phyloP scores from a whole-genome alignment of 768 basidiomycete species.

The Gelatoporia subvermispora region DNA sequence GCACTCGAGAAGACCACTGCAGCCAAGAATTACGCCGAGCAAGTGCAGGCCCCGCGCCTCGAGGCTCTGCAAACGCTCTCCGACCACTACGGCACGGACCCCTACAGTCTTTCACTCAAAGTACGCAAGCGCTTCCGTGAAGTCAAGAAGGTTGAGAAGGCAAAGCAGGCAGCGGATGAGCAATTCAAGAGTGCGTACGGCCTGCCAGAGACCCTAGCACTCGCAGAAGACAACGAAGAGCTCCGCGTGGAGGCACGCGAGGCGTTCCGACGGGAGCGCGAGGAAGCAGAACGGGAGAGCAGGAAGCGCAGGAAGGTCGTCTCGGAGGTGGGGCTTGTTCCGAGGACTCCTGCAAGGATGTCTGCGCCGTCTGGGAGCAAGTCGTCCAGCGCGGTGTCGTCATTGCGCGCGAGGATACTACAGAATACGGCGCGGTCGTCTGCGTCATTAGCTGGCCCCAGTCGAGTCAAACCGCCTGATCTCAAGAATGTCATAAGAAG shows the following conservation, averaged over 20 bases:
- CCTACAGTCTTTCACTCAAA: conserved; percentile 72
- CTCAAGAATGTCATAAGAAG: neutral
- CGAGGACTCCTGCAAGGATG: conserved; percentile 17
- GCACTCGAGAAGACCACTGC: conserved; percentile 86
- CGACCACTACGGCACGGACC: conserved; percentile 78
- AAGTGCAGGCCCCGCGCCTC: conserved; percentile 75
- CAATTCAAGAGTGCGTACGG: conserved; percentile 71
- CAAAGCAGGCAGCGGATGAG: conserved; percentile 66
- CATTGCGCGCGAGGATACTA: conserved; percentile 52
- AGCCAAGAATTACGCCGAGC: conserved; percentile 64
- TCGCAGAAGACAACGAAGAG: conserved; percentile 64
- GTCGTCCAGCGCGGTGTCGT: conserved; percentile 28
- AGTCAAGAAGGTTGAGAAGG: conserved; percentile 77
- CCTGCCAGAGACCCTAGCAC: conserved; percentile 59
- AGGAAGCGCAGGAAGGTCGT: conserved; percentile 43
- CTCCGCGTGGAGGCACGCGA: conserved; percentile 55
- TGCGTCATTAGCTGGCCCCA: neutral
- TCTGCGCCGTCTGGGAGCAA: conserved; percentile 23
- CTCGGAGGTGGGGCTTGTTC: conserved; percentile 9
- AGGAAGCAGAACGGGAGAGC: conserved; percentile 37
- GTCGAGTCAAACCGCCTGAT: conserved; percentile 13
- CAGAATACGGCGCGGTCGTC: conserved; percentile 46
- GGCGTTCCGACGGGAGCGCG: conserved; percentile 55
- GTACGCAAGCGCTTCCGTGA: conserved; percentile 80
- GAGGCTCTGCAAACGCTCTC: conserved; percentile 75